Base-by-base conservation (phyloP, 2,329 filamentous ascomycete species). In the Penicillium brevicompactum region DNA sequence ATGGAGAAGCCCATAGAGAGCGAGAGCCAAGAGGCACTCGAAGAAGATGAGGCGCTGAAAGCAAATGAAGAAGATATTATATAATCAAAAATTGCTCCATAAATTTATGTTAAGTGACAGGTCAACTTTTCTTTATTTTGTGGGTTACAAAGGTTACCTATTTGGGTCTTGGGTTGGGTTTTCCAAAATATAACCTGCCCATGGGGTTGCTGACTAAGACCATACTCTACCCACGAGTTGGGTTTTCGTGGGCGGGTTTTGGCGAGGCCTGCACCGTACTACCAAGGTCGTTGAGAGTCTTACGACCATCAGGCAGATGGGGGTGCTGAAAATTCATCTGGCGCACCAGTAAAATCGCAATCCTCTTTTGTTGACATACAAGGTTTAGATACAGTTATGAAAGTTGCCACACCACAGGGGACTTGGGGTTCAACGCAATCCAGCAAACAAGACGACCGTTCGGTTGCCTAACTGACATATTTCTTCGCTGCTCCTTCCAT, bases 41-140 rank as follows among this genome's bases (percentile, higher is more conserved):
- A 38, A 38, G 34, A 38, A 7, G 31, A 32, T 32, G 31, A 32
- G 10, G 31, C 31, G 31, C 10, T 32, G 31, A 38, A 38, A 13
- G 34, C 34, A 38, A 38, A 3, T 13, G n/a, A 38, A 16, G 34
- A n/a, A 38, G 34, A 13, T 7, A 38, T 55, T 50, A 37, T 32
- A 47, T 51, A 55, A 55, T 46, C 47, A 16, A 55, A 55, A 43
- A 24, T 42, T 55, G 47, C 47, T 41, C 16, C 47, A 50, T 41
- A 50, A 55, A 32, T 51, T 55, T 30, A 43, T 55, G 37, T 42
- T 30, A 47, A 47, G 27, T 55, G 47, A 47, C 16, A 27, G 16
- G 27, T 55, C 43, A 55, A 3, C 32, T 50, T 49, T 49, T 54
- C 47, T 49, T 45, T 34, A 43, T 47, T 50, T 55, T 51, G 42